phyloP scores from a whole-genome alignment of 208 protist genomes.

The Angomonas deanei region DNA sequence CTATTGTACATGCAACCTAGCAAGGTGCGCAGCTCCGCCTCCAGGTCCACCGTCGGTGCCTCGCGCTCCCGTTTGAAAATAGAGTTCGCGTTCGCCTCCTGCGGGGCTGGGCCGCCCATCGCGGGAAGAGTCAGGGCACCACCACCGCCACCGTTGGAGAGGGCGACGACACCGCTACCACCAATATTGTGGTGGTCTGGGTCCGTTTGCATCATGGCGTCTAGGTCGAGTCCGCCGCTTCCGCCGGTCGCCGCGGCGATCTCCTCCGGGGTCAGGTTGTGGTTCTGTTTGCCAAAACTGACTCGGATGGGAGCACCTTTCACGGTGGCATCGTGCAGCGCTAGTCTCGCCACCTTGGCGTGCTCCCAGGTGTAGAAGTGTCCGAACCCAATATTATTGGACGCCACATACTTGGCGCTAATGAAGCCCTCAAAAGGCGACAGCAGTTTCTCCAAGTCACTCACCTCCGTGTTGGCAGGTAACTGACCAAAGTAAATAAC shows the following conservation, averaged over 20 bases:
- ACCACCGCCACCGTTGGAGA: conserved; percentile 13
- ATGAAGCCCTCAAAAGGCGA: conserved; percentile 81
- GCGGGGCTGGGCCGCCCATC: conserved; percentile 33
- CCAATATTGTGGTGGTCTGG: conserved; percentile 18
- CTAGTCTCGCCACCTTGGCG: conserved; percentile 47
- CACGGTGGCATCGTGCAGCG: conserved; percentile 42
- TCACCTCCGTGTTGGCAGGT: conserved; percentile 47
- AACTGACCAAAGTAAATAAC: conserved; percentile 83
- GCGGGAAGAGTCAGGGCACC: conserved; percentile 37
- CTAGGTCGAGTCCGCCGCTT: conserved; percentile 15
- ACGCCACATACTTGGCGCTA: conserved; percentile 59
- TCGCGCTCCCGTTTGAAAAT: conserved; percentile 50
- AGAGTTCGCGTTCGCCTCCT: conserved; percentile 12
- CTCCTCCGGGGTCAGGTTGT: conserved; percentile 66
- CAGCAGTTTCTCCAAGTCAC: conserved; percentile 69
- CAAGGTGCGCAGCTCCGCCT: conserved; percentile 64
- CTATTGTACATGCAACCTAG: conserved; percentile 66
- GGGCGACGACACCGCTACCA: conserved; percentile 31
- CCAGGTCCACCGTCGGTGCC: conserved; percentile 54
- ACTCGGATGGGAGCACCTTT: conserved; percentile 69
- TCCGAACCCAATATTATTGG: conserved; percentile 72
- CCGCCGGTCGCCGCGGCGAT: conserved; percentile 4
- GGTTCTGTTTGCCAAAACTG: conserved; percentile 81
- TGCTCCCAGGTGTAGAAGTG: conserved; percentile 76
- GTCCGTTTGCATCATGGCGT: conserved; percentile 38